Percentiles rank a stretch among this genome's conserved stretches.
Conservation (phyloP, 768 basidiomycete genomes). For the Serendipita sp. region DNA sequence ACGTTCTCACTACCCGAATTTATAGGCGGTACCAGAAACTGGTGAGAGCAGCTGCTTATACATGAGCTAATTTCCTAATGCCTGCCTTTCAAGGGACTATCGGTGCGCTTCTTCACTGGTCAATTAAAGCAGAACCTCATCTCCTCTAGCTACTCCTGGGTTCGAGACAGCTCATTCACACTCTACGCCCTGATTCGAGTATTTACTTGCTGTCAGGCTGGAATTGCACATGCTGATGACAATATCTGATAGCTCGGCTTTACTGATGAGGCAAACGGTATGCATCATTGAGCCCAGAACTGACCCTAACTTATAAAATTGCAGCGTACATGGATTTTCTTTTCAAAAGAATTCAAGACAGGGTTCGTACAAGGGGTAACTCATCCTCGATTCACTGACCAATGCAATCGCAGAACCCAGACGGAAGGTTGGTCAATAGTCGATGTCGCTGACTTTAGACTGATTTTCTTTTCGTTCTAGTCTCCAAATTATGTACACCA, state of each 20-base stretch:
- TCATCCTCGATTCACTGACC: not conserved
- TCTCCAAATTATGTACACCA: conserved; percentile 2
- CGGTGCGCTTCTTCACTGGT: conserved; percentile 24
- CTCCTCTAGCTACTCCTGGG: conserved; percentile 39
- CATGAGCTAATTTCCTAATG: not conserved
- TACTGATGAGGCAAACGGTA: conserved; percentile 80
- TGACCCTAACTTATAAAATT: not conserved
- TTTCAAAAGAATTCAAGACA: conserved; percentile 60
- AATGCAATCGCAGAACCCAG: not conserved
- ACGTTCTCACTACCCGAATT: conserved; percentile 90
- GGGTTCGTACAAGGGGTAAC: conserved; percentile 17
- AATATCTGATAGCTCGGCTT: conserved; percentile 44
- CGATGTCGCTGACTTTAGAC: not conserved
- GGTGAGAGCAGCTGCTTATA: conserved; percentile 26
- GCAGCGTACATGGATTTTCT: conserved; percentile 85
- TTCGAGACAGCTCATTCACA: conserved; percentile 92
- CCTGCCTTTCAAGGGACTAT: conserved; percentile 36
- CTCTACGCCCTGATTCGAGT: conserved; percentile 77
- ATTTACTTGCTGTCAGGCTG: not conserved
- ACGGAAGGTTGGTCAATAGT: not conserved
- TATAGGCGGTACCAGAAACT: conserved; percentile 80
- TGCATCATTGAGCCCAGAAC: conserved; percentile 11
- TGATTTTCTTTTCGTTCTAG: not conserved
- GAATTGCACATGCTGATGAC: not conserved
- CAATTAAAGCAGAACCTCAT: not conserved